phyloP scores from a whole-genome alignment of 2,329 filamentous ascomycete species.

The Seiridium cupressi region DNA sequence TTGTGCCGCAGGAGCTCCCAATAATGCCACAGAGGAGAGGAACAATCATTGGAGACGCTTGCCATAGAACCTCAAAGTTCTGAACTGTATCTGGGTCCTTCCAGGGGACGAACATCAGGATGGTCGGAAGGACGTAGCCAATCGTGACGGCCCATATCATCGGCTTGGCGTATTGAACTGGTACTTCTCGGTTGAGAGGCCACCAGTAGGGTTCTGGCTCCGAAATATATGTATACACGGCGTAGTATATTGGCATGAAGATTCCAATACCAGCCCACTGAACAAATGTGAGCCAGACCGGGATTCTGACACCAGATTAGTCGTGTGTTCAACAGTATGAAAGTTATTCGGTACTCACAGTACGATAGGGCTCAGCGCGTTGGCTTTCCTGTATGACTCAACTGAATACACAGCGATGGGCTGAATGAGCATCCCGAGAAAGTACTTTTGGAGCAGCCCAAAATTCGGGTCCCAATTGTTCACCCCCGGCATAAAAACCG shows the following conservation, averaged over 20 bases:
- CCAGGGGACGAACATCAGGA: not conserved
- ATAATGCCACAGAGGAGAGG: not conserved
- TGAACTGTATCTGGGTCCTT: not conserved
- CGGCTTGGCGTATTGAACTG: not conserved
- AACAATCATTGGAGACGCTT: not conserved
- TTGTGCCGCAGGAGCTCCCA: not conserved
- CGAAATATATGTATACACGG: not conserved
- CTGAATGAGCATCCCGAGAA: not conserved
- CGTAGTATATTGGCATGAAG: conserved; percentile 1
- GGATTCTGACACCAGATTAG: not conserved
- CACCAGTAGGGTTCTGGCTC: not conserved
- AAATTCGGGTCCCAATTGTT: not conserved
- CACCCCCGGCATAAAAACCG: not conserved
- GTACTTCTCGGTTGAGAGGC: not conserved
- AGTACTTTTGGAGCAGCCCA: not conserved
- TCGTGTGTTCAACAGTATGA: no score
- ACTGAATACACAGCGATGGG: not conserved
- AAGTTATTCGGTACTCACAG: not conserved
- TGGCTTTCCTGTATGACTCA: not conserved
- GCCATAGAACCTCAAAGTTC: not conserved
- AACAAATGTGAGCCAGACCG: not conserved
- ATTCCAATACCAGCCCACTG: not conserved
- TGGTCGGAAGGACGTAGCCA: not conserved
- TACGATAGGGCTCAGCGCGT: not conserved
- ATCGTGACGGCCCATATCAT: not conserved